Evolutionary conservation across 2,329 filamentous ascomycete genomes (phyloP).

Genomic region (Endocalyx cinctus): DNA sequence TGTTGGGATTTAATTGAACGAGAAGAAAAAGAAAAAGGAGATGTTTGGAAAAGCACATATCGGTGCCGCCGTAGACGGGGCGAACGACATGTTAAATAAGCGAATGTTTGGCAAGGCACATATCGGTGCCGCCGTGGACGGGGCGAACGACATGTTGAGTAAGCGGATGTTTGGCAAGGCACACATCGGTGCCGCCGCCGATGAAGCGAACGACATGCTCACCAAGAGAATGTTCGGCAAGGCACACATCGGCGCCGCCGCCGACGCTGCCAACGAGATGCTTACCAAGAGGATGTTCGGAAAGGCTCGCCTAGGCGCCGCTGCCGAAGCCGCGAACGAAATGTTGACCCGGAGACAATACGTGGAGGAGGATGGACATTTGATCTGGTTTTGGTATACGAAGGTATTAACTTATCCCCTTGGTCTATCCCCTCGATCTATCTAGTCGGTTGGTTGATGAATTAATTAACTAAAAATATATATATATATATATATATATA

Average conservation of each 20-base stretch:
- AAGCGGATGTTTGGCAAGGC: constrained; percentile 7
- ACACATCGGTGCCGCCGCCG: constrained; percentile 1
- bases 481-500: no score
- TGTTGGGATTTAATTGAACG: no score
- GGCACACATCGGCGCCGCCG: not conserved
- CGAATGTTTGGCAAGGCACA: constrained; percentile 5
- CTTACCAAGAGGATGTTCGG: constrained; percentile 14
- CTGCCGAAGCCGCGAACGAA: constrained; percentile 6
- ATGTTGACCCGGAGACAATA: constrained; percentile 15
- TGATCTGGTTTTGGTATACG: constrained; percentile 27
- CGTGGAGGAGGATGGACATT: constrained; percentile 14
- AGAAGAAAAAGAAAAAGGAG: no score
- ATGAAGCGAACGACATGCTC: constrained; percentile 8
- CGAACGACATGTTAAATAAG: no score
- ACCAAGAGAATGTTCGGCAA: constrained; percentile 8
- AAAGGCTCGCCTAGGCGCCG: constrained; percentile 11
- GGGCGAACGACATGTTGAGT: no score
- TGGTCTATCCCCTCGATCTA: not conserved
- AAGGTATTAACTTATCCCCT: constrained; percentile 11
- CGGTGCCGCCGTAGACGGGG: constrained; percentile 3
- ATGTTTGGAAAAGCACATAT: constrained; percentile 5
- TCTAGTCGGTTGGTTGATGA: no score
- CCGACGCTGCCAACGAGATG: constrained; percentile 9
- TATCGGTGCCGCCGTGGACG: constrained; percentile 2
- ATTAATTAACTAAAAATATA: no score